These are phyloP conservation scores for Ustilago nuda DNA, from an alignment of 1,284 basidiomycete genomes.

Conservation along the genomic window DNA sequence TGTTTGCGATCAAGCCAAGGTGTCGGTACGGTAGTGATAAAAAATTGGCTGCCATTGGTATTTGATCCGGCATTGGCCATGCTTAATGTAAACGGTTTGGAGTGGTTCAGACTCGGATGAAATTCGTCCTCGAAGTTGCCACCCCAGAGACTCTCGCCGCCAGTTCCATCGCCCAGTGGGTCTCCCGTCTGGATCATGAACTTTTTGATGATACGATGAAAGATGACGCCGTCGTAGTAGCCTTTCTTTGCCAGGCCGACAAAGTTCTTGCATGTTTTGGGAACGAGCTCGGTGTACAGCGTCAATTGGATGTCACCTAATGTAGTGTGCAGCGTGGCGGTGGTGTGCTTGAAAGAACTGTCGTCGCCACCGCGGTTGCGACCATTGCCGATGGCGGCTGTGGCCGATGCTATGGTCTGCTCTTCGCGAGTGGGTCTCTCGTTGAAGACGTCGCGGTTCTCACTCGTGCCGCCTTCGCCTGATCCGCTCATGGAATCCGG, in stretches of 20 bases:
- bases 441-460: constrained; percentile 94
- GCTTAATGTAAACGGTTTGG: constrained; percentile 94
- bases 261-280: constrained; percentile 97
- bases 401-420: constrained; percentile 84
- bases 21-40: constrained; percentile 95
- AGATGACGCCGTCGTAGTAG: constrained; percentile 93
- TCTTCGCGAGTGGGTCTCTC: constrained; percentile 97
- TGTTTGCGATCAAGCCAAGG: constrained; percentile 83
- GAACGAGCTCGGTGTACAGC: constrained; percentile 89
- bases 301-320: constrained; percentile 88
- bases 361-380: constrained; percentile 11
- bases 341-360: constrained; percentile 17
- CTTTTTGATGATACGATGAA: constrained; percentile 98
- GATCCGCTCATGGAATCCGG: constrained; percentile 69
- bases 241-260: constrained; percentile 89
- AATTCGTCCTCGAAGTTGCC: constrained; percentile 91
- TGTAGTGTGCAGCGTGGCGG: constrained; percentile 91
- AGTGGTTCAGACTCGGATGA: constrained; percentile 83
- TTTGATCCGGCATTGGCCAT: constrained; percentile 98
- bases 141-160: constrained; percentile 93
- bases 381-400: constrained; percentile 69
- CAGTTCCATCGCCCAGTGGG: constrained; percentile 94
- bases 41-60: constrained; percentile 97
- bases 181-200: constrained; percentile 99
- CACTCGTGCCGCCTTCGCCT: constrained; percentile 71